A percentile compares a stretch with the other conserved stretches of the same genome.
These are phyloP conservation scores for Bolboschoenus planiculmis DNA, from an alignment of 176 grass and related monocot genomes.

Conservation along the genomic window DNA sequence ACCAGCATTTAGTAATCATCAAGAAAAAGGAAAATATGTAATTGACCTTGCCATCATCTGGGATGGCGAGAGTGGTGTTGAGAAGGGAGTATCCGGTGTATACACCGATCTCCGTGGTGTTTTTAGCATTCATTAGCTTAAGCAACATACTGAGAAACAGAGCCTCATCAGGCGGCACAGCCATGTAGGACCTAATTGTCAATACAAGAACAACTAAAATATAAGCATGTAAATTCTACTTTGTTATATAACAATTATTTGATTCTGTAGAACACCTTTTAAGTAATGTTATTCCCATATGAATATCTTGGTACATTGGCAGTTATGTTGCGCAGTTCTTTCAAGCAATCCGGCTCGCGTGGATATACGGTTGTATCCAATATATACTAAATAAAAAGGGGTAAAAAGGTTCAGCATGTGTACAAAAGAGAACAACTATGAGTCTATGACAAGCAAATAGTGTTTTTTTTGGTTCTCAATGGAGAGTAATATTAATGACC, in stretches of 20 bases:
- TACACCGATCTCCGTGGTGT: conserved; percentile 59
- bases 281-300: background rate
- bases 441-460: background rate
- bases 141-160: conserved; percentile 50
- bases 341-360: conserved; percentile 49
- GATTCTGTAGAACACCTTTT: background rate
- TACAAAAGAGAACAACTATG: background rate
- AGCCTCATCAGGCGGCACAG: conserved; percentile 49
- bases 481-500: background rate
- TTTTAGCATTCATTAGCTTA: conserved; percentile 57
- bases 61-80: conserved; percentile 49
- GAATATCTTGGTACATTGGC: conserved; percentile 30
- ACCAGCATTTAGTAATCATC: background rate
- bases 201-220: background rate
- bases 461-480: background rate
- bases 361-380: conserved; percentile 66
- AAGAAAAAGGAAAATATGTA: background rate
- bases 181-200: conserved; percentile 22
- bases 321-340: conserved; percentile 63
- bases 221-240: background rate
- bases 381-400: conserved; percentile 33
- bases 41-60: conserved; percentile 45
- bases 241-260: background rate
- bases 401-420: background rate
- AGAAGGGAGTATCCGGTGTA: conserved; percentile 76